phyloP scores from a whole-genome alignment of 2,329 filamentous ascomycete genomes.

The Cladophialophora chaetospira region DNA sequence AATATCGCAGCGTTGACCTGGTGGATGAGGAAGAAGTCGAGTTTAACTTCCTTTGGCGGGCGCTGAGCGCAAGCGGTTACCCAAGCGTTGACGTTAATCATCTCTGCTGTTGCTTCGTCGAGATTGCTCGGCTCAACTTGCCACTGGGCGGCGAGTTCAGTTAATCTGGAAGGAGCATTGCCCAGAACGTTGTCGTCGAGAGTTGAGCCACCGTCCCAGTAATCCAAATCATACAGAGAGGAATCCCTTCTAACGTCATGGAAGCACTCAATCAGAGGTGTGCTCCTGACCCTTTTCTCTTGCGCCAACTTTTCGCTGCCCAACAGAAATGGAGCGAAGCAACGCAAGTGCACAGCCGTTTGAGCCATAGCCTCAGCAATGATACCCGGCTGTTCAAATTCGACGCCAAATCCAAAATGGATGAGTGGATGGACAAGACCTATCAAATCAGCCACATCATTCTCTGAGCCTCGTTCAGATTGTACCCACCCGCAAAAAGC shows the following conservation, averaged over 20 bases:
- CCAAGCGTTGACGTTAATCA: slow-evolving; percentile 66
- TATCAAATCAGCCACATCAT: background rate
- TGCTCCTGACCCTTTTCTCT: slow-evolving; percentile 27
- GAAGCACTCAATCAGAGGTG: slow-evolving; percentile 59
- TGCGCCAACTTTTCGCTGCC: slow-evolving; percentile 53
- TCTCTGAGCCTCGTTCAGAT: slow-evolving; percentile 50
- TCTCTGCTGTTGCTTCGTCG: slow-evolving; percentile 60
- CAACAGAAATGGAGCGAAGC: slow-evolving; percentile 28
- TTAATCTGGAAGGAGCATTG: slow-evolving; percentile 52
- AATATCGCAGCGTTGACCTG: slow-evolving; percentile 76
- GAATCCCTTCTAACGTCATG: slow-evolving; percentile 43
- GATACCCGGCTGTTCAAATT: slow-evolving; percentile 74
- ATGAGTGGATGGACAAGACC: slow-evolving; percentile 66
- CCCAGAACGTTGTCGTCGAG: slow-evolving; percentile 1
- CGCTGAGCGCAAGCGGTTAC: slow-evolving; percentile 64
- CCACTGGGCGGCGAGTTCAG: slow-evolving; percentile 57
- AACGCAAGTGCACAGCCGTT: slow-evolving; percentile 63
- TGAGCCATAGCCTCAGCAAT: slow-evolving; percentile 76
- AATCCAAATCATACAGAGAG: background rate
- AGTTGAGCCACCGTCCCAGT: slow-evolving; percentile 1
- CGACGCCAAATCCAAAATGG: slow-evolving; percentile 76
- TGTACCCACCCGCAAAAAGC: slow-evolving; percentile 73
- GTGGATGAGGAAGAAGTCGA: slow-evolving; percentile 85
- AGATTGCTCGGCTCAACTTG: slow-evolving; percentile 58
- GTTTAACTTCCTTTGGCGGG: slow-evolving; percentile 65